phyloP scores from a whole-genome alignment of 2,329 filamentous ascomycete genomes.

The Fusarium sp. region DNA sequence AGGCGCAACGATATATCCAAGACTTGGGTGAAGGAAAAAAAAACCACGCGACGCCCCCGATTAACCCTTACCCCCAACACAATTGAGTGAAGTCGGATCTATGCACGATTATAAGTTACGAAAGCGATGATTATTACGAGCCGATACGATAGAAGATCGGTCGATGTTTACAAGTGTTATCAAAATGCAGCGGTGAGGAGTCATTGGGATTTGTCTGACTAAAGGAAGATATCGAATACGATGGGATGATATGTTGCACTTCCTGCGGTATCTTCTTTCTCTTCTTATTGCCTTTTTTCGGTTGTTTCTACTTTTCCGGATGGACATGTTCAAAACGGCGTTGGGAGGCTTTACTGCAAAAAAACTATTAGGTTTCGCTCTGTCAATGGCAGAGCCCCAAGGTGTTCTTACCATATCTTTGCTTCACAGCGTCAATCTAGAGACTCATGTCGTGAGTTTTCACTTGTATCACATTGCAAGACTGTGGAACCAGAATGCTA shows the following conservation, averaged over 20 bases:
- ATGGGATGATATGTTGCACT: neutral
- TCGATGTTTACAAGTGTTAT: too few relatives aligned
- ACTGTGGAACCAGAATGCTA: too few relatives aligned
- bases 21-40: neutral
- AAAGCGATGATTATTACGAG: neutral
- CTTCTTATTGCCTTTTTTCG: too few relatives aligned
- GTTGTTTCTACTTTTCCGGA: rapidly evolving
- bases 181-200: neutral
- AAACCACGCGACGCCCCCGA: neutral
- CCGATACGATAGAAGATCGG: neutral
- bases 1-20: conserved; percentile 34
- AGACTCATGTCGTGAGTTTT: neutral
- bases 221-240: neutral
- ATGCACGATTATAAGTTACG: neutral
- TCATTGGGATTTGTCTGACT: neutral
- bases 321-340: neutral
- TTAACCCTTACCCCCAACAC: neutral
- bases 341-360: rapidly evolving
- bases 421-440: neutral
- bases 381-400: too few relatives aligned
- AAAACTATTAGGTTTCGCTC: neutral
- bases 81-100: neutral
- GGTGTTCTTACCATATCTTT: neutral
- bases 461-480: neutral
- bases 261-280: too few relatives aligned